Percentiles rank a stretch among this genome's conserved stretches.
phyloP scores from a whole-genome alignment of 768 basidiomycete species.

The Mycena alexandri region DNA sequence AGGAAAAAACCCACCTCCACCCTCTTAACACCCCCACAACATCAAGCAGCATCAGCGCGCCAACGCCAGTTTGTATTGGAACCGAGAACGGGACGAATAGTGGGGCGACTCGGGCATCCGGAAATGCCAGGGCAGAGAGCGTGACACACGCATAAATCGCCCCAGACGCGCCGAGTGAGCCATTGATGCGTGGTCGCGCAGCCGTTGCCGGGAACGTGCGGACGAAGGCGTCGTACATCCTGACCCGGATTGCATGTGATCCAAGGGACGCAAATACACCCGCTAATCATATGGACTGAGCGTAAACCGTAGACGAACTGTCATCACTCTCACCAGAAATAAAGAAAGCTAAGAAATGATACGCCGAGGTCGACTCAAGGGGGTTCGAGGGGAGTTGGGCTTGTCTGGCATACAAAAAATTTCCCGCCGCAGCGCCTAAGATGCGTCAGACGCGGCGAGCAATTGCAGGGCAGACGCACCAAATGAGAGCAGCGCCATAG shows the following conservation, averaged over 20 bases:
- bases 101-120: constrained; percentile 63
- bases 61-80: constrained; percentile 69
- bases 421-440: constrained; percentile 13
- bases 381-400: constrained; percentile 44
- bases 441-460: background rate
- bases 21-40: constrained; percentile 68
- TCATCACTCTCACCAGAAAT: constrained; percentile 54
- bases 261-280: constrained; percentile 69
- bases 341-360: constrained; percentile 73
- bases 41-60: constrained; percentile 64
- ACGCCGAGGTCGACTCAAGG: constrained; percentile 61
- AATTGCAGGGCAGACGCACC: constrained; percentile 49
- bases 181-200: constrained; percentile 42
- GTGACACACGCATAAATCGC: constrained; percentile 72
- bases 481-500: constrained; percentile 71
- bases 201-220: constrained; percentile 29
- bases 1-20: constrained; percentile 63
- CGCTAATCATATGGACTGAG: constrained; percentile 47
- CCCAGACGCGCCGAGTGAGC: constrained; percentile 73
- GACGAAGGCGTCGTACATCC: constrained; percentile 40
- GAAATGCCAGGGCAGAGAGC: constrained; percentile 67
- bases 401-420: constrained; percentile 47
- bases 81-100: constrained; percentile 69
- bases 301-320: background rate
- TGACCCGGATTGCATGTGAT: constrained; percentile 63